Evolutionary conservation across 2,329 filamentous ascomycete species (phyloP), one percentile per base, ranked within the genome.

Genomic region (Talaromyces amestolkiae): DNA sequence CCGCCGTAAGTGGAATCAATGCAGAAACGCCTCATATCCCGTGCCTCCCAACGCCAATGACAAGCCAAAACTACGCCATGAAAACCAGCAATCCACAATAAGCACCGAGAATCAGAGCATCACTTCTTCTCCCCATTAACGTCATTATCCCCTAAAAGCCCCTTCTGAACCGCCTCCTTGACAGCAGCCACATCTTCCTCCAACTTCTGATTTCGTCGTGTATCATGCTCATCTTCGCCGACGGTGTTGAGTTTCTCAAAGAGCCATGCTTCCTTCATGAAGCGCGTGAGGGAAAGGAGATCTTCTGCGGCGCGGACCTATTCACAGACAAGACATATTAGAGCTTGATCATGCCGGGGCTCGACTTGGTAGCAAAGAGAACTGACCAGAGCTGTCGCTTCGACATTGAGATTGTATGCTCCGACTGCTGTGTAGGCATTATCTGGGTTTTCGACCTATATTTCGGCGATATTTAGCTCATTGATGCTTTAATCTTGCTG

Each of bases 201-300:
- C 37, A 83, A 75, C 67, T 76, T 74, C 75, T 80, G 70, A 67
- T 78, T 71, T 66, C 79, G 72, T 71, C 80, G 71, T 11, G 75
- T 70, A 61, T 81, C 77, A 22, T 75, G 70, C 37, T 78, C 77
- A 47, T 80, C 74, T 64, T 78, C 77, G 15, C 79, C 82, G 1
- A 89, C 73, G 0, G 86, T 88, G 65, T 88, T 82, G 51, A 90
- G 79, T 65, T 86, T 85, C 3, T 88, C 88, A 70, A 89, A 89
- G 6, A 89, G 78, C 88, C 88, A 90, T 24, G 86, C 80, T 72
- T 90, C 87, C 72, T 90, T 89, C 76, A 90, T 79, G 31, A 84
- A 82, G 24, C 87, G 83, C 31, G 86, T 87, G 15, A 90, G 74
- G 13, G 83, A 82, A 65, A 88, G 81, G 11, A 89, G 79, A 63